Base-by-base conservation (phyloP, 2,329 filamentous ascomycete species). In the Colletotrichum magnum region DNA sequence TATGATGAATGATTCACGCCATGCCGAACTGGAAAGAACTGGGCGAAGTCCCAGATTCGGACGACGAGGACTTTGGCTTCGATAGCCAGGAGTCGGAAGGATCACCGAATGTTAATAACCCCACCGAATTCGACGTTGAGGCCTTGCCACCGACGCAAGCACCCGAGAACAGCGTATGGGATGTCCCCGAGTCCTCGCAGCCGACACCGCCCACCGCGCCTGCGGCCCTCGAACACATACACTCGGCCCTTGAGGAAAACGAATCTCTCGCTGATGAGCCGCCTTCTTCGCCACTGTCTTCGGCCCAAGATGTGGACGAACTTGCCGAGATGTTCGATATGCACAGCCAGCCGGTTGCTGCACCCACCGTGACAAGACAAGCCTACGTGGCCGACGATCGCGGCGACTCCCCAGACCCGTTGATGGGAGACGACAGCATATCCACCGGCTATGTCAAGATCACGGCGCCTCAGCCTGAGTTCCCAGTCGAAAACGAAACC, bases 41-140 rank as follows among this genome's bases (percentile, higher is more conserved):
- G 76, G 85, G 84, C 74, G 83, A 85, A 75, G 80, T 86, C 72
- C 84, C 85, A 66, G 84, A 86, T 76, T 86, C 84, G 70, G 84
- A 86, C 73, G 84, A 85, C 66, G 84, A 86, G 56, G 84, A 86
- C 54, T 79, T 78, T 72, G 81, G 75, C 62, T 82, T 82, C 70
- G 83, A 85, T 66, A 80, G 76, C 68, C 76, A 81, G 66, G 71
- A 69, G 41, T 50, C 45, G 24, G 71, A 64, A 18, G 32, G 50
- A 13, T 18, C 10, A 50, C 57, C 45, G 45, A 62, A 59, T n/a
- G 39, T 28, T 51, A 52, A 61, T 21, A 47, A 53, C 24, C 56
- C 56, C 39, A 32, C 26, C 9, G 47, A 24, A 6, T 1, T 9
- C 24, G 36, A 13, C 7, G 26, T n/a, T 47, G 18, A 65, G 50